Conservation (phyloP, 768 basidiomycete genomes). For the Pulveroboletus sp. region DNA sequence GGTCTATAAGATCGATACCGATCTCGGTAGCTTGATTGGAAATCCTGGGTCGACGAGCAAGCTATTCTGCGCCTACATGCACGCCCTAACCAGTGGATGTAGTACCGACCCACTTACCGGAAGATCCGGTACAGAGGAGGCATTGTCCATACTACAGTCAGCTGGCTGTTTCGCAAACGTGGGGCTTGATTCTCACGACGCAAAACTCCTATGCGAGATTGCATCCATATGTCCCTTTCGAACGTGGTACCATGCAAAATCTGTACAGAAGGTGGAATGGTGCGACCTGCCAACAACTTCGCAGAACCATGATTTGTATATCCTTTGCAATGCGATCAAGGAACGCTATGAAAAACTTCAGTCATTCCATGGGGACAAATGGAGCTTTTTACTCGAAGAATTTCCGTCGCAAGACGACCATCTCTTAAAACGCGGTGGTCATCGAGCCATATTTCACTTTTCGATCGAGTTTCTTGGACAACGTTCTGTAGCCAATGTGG, state of each 20-base stretch:
- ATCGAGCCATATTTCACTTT: background rate
- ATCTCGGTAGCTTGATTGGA: constrained; percentile 25
- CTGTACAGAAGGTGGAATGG: constrained; percentile 39
- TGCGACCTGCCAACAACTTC: constrained; percentile 12
- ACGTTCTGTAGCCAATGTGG: background rate
- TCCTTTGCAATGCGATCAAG: constrained; percentile 25
- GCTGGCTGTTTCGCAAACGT: constrained; percentile 40
- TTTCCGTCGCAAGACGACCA: constrained; percentile 2
- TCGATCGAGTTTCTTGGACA: background rate
- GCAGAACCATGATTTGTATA: constrained; percentile 31
- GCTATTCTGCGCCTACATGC: constrained; percentile 41
- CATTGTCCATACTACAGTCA: constrained; percentile 37
- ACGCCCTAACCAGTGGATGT: constrained; percentile 39
- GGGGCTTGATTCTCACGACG: constrained; percentile 25
- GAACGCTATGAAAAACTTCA: constrained; percentile 18
- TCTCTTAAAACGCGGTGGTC: constrained; percentile 12
- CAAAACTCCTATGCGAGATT: constrained; percentile 32
- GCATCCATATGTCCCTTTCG: constrained; percentile 31
- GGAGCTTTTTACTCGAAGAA: background rate
- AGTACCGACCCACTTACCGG: constrained; percentile 42
- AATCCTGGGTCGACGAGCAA: constrained; percentile 16
- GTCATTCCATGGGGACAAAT: background rate
- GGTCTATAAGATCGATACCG: constrained; percentile 26
- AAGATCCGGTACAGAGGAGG: constrained; percentile 15
- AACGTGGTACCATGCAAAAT: constrained; percentile 35